These are phyloP conservation scores for Scleroderma bovista DNA, from an alignment of 768 basidiomycete species.

Conservation along the genomic window DNA sequence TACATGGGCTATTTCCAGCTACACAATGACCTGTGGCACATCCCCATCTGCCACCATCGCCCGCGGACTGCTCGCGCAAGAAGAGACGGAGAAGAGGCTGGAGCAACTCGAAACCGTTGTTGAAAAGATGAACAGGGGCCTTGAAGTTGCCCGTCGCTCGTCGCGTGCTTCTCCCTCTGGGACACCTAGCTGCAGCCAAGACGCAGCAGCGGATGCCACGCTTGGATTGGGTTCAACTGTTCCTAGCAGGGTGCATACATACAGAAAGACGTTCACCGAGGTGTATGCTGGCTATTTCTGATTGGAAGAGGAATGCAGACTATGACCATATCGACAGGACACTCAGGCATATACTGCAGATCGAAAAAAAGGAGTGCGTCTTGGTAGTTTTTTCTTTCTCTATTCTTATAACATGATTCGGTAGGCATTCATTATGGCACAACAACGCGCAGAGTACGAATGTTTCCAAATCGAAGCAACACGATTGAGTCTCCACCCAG, in stretches of 20 bases:
- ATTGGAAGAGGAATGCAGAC: conserved; percentile 83
- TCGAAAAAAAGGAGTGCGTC: conserved; percentile 76
- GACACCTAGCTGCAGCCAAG: conserved; percentile 39
- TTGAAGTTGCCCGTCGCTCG: conserved; percentile 60
- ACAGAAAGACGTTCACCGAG: conserved; percentile 88
- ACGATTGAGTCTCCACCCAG: conserved; percentile 74
- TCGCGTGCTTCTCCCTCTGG: conserved; percentile 32
- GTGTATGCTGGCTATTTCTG: conserved; percentile 88
- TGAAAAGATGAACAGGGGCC: conserved; percentile 63
- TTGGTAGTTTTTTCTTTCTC: neutral
- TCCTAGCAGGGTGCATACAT: conserved; percentile 71
- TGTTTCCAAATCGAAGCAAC: conserved; percentile 77
- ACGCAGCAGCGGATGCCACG: conserved; percentile 48
- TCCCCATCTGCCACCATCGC: no score
- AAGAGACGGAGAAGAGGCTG: conserved; percentile 64
- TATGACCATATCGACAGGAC: conserved; percentile 82
- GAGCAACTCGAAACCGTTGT: conserved; percentile 72
- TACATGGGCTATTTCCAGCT: no score
- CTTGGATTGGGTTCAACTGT: conserved; percentile 82
- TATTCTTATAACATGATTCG: conserved; percentile 1
- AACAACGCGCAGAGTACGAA: conserved; percentile 88
- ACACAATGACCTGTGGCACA: no score
- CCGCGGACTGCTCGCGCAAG: no score
- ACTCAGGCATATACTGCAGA: conserved; percentile 71
- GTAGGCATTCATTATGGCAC: conserved; percentile 84